Percentiles rank a stretch among this genome's conserved stretches.
These are phyloP conservation scores for Pulveroboletus sp. DNA, from an alignment of 768 basidiomycete species.

Conservation along the genomic window DNA sequence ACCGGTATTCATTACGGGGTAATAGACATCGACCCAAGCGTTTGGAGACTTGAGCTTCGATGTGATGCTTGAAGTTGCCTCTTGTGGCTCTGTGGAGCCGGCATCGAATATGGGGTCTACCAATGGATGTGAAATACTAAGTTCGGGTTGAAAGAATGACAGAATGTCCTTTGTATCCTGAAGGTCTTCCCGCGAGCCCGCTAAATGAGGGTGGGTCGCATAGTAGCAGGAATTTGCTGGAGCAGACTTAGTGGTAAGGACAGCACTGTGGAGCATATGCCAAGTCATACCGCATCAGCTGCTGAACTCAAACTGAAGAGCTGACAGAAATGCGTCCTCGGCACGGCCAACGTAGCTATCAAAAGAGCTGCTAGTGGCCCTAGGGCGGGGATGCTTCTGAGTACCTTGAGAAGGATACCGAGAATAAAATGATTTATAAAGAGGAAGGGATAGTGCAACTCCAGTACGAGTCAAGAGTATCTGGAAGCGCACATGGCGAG, in stretches of 20 bases:
- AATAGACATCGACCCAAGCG: slow-evolving; percentile 88
- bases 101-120: slow-evolving; percentile 62
- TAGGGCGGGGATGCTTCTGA: slow-evolving; percentile 7
- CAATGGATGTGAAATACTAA: slow-evolving; percentile 46
- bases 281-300: background rate
- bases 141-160: slow-evolving; percentile 61
- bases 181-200: slow-evolving; percentile 60
- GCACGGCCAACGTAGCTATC: slow-evolving; percentile 13
- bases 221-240: slow-evolving; percentile 53
- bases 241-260: slow-evolving; percentile 59
- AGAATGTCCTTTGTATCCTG: slow-evolving; percentile 67
- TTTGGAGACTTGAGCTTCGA: slow-evolving; percentile 46
- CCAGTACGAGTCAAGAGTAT: slow-evolving; percentile 5
- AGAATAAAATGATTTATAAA: slow-evolving; percentile 3
- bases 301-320: background rate
- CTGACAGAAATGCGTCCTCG: slow-evolving; percentile 38
- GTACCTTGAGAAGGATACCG: background rate
- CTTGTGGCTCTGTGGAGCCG: slow-evolving; percentile 63
- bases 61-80: slow-evolving; percentile 59
- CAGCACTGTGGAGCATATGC: slow-evolving; percentile 35
- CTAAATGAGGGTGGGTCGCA: slow-evolving; percentile 70
- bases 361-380: background rate
- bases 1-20: slow-evolving; percentile 76
- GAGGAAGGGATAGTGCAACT: slow-evolving; percentile 3
- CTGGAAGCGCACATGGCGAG: slow-evolving; percentile 1